Evolutionary conservation across 2,329 filamentous ascomycete genomes (phyloP), one percentile per base, ranked within the genome.

Genomic region (Fusarium aywerte): DNA sequence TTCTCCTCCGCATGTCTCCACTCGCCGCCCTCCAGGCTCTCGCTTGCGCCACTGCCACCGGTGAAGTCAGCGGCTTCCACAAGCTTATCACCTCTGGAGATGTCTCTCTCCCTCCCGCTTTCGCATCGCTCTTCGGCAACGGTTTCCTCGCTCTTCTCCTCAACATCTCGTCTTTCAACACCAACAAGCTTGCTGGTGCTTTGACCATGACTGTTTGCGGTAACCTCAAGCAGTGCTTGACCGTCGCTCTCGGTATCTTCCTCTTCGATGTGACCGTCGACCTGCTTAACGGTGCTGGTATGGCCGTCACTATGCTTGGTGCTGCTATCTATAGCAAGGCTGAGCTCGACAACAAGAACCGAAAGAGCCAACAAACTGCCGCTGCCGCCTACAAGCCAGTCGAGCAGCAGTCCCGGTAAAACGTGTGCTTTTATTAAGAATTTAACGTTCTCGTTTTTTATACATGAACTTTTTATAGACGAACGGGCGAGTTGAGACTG

Each of bases 1-100:
- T 89, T 18, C 82, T 89, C n/a, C 80, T 87, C 71, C 83, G 86
- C 74, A 86, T 89, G 84, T 87, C 85, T 13, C 87, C 87, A 2
- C 80, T 89, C 10, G 87, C 87, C 12, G 85, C 82, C 36, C 70
- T 83, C 35, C 86, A 88, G 75, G 84, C 85, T 16, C 69, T 87
- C 42, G 71, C 82, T 39, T 87, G 83, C 75, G 83, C 85, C 20
- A 77, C 79, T 52, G 77, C 81, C 29, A 83, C 80, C 16, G 86
- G 86, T 58, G 87, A 90, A 74, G 75, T 86, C 12, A 66, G 74
- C 29, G 76, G 74, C 29, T 82, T 84, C 68, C 74, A 76, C 44
- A 70, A 76, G 27, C 74, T 77, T 31, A 75, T 81, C 59, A 71
- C 73, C 18, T 70, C 76, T 4, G 75, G 75, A 40, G 76, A 80